Conservation (phyloP, 2,329 filamentous ascomycete genomes). For the Furcasterigmium furcatum region DNA sequence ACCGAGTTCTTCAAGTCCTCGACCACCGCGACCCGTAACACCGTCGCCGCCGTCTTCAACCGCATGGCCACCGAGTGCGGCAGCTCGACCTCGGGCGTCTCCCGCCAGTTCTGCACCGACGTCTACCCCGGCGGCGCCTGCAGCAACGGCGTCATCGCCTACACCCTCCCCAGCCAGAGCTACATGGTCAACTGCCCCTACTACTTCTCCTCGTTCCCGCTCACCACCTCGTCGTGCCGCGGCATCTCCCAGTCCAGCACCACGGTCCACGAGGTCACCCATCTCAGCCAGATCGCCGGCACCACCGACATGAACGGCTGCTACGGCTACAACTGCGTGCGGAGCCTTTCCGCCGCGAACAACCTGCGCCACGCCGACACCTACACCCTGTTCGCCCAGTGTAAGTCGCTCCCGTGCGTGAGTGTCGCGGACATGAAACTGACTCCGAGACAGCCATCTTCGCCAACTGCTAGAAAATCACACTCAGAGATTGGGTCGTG, state of each 20-base stretch:
- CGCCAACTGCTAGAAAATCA: too few species aligned
- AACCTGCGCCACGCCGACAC: slow-evolving; percentile 63
- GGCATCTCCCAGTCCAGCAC: slow-evolving; percentile 62
- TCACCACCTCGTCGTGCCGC: slow-evolving; percentile 50
- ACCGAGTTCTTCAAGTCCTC: slow-evolving; percentile 64
- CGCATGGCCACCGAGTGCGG: slow-evolving; percentile 53
- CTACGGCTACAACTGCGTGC: slow-evolving; percentile 51
- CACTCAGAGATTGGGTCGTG: too few species aligned
- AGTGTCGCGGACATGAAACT: too few species aligned
- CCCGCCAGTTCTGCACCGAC: slow-evolving; percentile 58
- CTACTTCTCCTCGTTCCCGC: slow-evolving; percentile 53
- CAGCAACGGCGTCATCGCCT: slow-evolving; percentile 16
- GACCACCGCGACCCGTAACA: slow-evolving; percentile 34
- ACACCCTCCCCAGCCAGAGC: slow-evolving; percentile 47
- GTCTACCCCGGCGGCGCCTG: slow-evolving; percentile 44
- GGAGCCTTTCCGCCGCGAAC: slow-evolving; percentile 38
- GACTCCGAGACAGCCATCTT: too few species aligned
- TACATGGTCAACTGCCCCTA: slow-evolving; percentile 60
- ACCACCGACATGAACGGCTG: slow-evolving; percentile 48
- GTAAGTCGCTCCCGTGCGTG: slow-evolving; percentile 2
- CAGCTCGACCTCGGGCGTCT: slow-evolving; percentile 41
- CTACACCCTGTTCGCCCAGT: slow-evolving; percentile 36
- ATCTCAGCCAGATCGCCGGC: slow-evolving; percentile 51
- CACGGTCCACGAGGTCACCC: slow-evolving; percentile 63
- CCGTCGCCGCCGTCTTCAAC: slow-evolving; percentile 48